A percentile compares a stretch with the other conserved stretches of the same genome.
Conservation (phyloP, 306 rosid genomes). For the Prunus armeniaca region DNA sequence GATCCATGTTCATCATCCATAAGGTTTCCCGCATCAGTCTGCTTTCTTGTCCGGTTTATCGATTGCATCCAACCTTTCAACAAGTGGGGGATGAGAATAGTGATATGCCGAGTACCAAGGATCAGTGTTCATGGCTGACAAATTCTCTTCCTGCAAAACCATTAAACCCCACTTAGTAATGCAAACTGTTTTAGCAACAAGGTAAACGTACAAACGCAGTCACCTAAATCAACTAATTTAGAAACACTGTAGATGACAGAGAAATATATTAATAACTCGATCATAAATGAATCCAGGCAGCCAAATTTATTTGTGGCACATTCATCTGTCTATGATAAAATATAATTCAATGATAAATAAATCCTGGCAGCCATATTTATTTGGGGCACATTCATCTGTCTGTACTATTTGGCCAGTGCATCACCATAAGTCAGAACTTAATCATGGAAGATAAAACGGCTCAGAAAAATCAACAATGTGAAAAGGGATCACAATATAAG, state of each 20-base stretch:
- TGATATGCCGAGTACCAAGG: slow-evolving; percentile 99
- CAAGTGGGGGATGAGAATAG: slow-evolving; percentile 96
- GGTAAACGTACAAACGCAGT: background rate
- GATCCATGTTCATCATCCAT: slow-evolving; percentile 8
- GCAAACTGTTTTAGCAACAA: background rate
- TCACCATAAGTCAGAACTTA: background rate
- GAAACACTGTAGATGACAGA: background rate
- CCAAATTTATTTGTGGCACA: background rate
- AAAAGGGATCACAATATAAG: background rate
- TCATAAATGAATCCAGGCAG: background rate
- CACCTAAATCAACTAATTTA: background rate
- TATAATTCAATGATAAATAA: background rate
- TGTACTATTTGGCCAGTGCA: background rate
- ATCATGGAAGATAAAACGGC: background rate
- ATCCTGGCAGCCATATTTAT: background rate
- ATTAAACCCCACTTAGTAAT: slow-evolving; percentile 3
- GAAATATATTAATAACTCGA: background rate
- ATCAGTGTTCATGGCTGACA: slow-evolving; percentile 95
- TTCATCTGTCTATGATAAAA: background rate
- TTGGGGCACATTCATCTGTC: background rate
- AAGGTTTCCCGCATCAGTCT: slow-evolving; percentile 40
- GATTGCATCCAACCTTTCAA: slow-evolving; percentile 80
- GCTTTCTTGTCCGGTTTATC: slow-evolving; percentile 62
- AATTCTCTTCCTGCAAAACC: slow-evolving; percentile 79
- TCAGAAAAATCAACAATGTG: background rate